Conservation (phyloP, 441 rosid genomes). For the Breynia disticha region DNA sequence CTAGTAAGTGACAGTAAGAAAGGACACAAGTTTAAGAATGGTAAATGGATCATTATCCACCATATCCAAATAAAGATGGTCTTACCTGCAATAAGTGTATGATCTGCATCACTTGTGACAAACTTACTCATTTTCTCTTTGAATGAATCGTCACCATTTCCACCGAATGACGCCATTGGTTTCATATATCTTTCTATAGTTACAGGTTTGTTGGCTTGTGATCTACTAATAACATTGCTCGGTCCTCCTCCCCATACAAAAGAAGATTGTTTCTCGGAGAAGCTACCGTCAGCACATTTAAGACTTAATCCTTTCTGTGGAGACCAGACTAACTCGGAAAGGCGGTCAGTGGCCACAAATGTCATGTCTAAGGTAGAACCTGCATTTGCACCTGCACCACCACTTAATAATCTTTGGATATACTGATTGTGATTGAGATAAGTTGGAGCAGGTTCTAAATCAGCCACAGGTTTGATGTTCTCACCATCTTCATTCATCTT, state of each 20-base stretch:
- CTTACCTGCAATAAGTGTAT: constrained; percentile 24
- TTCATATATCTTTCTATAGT: constrained; percentile 13
- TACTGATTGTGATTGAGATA: constrained; percentile 27
- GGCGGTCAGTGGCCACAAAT: constrained; percentile 43
- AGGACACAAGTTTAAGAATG: no score
- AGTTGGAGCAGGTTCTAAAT: constrained; percentile 30
- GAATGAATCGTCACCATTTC: constrained; percentile 16
- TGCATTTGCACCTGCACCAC: constrained; percentile 79
- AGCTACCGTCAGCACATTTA: constrained; percentile 61
- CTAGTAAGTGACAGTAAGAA: no score
- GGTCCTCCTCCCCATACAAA: constrained; percentile 32
- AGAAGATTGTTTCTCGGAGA: constrained; percentile 30
- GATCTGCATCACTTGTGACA: constrained; percentile 16
- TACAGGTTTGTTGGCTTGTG: constrained; percentile 16
- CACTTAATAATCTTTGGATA: constrained; percentile 22
- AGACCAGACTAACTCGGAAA: constrained; percentile 91
- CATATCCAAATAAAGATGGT: constrained; percentile 17
- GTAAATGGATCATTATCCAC: not conserved
- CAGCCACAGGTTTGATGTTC: constrained; percentile 28
- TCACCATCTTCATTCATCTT: constrained; percentile 50
- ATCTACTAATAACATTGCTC: constrained; percentile 21
- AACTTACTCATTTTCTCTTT: constrained; percentile 14
- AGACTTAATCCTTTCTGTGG: constrained; percentile 69
- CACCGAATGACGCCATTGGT: constrained; percentile 9
- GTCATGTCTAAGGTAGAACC: constrained; percentile 37